Evolutionary conservation across 371 early-diverging fungal genomes (phyloP).

Genomic region (Actinomucor elegans): DNA sequence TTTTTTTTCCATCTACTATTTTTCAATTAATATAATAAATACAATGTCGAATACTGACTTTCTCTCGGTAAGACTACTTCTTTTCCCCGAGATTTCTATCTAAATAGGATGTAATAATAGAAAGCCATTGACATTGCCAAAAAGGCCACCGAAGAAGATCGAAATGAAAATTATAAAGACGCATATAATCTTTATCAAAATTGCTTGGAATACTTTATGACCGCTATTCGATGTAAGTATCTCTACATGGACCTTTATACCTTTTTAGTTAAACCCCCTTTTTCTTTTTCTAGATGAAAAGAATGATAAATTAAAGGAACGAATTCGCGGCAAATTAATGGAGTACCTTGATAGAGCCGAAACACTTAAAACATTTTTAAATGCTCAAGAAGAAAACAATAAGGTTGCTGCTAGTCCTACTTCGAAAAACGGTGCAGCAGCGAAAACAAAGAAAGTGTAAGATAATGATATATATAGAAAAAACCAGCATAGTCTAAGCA

Average conservation of each 20-base stretch:
- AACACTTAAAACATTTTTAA: conserved; percentile 83
- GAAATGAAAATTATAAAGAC: conserved; percentile 86
- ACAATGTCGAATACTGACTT: conserved; percentile 39
- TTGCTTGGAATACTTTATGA: conserved; percentile 90
- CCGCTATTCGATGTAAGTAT: conserved; percentile 85
- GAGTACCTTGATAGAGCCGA: conserved; percentile 96
- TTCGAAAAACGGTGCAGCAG: conserved; percentile 50
- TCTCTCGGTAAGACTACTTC: conserved; percentile 29
- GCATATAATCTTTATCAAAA: conserved; percentile 87
- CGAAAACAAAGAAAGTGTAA: conserved; percentile 47
- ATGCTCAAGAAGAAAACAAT: conserved; percentile 61
- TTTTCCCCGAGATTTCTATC: not conserved
- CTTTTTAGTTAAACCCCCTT: not conserved
- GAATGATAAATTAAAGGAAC: conserved; percentile 82
- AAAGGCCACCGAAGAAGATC: conserved; percentile 94
- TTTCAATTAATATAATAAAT: not conserved
- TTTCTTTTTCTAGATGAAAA: conserved; percentile 76
- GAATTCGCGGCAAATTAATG: conserved; percentile 83
- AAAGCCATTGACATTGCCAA: conserved; percentile 87
- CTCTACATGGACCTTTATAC: too few relatives aligned
- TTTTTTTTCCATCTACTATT: conserved; percentile 3
- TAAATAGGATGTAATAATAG: conserved; percentile 32
- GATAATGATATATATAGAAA: not conserved
- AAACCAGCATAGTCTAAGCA: too few relatives aligned
- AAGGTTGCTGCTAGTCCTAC: conserved; percentile 62